Evolutionary conservation across 345 rosid species (phyloP).

Genomic region (Hibiscus tridactylites): DNA sequence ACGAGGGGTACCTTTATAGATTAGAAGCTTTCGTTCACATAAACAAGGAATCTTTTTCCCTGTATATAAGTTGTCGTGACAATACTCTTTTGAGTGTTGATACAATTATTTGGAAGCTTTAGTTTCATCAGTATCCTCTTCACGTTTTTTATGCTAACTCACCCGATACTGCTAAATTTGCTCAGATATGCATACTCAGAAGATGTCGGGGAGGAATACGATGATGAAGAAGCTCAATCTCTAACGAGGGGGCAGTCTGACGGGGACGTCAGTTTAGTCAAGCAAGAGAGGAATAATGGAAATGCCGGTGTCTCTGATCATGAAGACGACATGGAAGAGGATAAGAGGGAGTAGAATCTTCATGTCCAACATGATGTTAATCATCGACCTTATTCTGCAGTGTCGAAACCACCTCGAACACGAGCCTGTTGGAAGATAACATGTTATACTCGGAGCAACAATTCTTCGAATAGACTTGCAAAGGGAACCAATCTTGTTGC

Average conservation of each 20-base stretch:
- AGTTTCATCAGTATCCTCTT: neutral
- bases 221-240: constrained; percentile 63
- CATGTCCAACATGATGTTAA: neutral
- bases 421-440: neutral
- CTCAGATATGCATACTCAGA: constrained; percentile 81
- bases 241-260: constrained; percentile 56
- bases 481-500: neutral
- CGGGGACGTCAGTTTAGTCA: constrained; percentile 63
- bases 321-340: constrained; percentile 67
- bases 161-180: neutral
- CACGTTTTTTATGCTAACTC: constrained; percentile 8
- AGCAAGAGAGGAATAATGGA: constrained; percentile 36
- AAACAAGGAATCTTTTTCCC: too few species aligned
- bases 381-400: neutral
- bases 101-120: neutral
- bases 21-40: too few species aligned
- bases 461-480: neutral
- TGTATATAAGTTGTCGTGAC: too few species aligned
- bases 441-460: neutral
- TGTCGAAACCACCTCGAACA: neutral
- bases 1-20: neutral
- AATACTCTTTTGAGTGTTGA: too few species aligned
- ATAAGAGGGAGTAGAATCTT: constrained; percentile 50
- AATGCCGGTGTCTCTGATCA: constrained; percentile 21
- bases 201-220: constrained; percentile 51